Evolutionary conservation across 257 asterid species (phyloP), one percentile per base, ranked within the genome.

Genomic region (Prunella vulgaris): DNA sequence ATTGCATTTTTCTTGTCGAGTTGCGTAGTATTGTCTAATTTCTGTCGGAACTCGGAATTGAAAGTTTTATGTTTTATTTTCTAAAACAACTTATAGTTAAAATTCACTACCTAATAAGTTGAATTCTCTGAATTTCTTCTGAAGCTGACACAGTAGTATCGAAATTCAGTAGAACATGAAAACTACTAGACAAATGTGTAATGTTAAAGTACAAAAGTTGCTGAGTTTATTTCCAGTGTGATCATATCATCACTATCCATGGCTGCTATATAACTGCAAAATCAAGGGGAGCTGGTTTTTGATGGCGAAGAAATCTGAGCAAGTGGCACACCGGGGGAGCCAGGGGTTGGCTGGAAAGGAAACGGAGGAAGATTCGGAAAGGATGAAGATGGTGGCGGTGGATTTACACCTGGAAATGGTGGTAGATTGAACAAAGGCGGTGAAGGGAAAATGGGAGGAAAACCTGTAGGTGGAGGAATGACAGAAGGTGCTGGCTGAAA

Each of bases 291-390:
- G 33, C 28, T 84, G 66, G 75, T 66, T 64, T 81, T 74, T 17
- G 83, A 64, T 15, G 75, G 60, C 5, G 81, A 68, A 63, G 85
- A 62, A 46, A 44, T 71, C 60, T 42, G 15, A 46, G 87, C 83
- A 13, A 86, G 85, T 30, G 89, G 90, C 68, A 60, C 86, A 68
- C 91, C 83, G 1, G 93, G 90, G 66, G 78, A 78, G 70, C 92
- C 89, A 10, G 90, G 89, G 1, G 60, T 37, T 27, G 90, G 96
- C 74, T 69, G 90, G 80, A 88, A 85, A 2, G 96, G 92, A 40
- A 87, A 76, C 1, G 83, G 87, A 53, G 87, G 88, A 44, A 83
- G 65, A 52, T 74, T 14, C 7, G 83, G 84, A 51, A 82, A 70
- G 27, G 63, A 61, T 5, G 70, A 42, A 2, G 90, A 78, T 13